These are phyloP conservation scores for Kwoniella europaea DNA, from an alignment of 768 basidiomycete genomes.

Conservation along the genomic window DNA sequence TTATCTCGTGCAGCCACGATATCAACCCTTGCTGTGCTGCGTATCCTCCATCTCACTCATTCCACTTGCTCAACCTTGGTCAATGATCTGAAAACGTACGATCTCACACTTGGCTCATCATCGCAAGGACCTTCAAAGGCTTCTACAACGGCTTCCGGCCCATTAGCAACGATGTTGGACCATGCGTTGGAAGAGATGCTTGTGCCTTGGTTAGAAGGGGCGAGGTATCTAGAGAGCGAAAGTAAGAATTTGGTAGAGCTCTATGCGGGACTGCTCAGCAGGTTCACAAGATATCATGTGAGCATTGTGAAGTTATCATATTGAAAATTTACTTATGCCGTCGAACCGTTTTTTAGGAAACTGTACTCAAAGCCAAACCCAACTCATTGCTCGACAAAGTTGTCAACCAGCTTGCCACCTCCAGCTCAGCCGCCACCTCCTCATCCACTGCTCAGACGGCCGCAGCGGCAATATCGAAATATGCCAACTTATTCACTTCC, in stretches of 20 bases:
- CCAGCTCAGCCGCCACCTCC: constrained; percentile 62
- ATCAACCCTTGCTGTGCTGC: constrained; percentile 87
- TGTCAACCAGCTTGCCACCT: constrained; percentile 82
- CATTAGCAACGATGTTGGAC: constrained; percentile 81
- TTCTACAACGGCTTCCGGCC: constrained; percentile 61
- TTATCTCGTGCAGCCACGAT: constrained; percentile 74
- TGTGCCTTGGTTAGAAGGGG: constrained; percentile 88
- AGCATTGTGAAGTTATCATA: constrained; percentile 41
- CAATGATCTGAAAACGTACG: constrained; percentile 89
- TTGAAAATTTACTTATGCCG: no score
- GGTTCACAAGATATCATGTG: constrained; percentile 90
- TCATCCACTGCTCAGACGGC: constrained; percentile 65
- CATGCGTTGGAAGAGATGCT: constrained; percentile 95
- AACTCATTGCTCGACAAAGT: constrained; percentile 81
- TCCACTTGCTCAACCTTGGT: constrained; percentile 75
- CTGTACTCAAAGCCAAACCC: constrained; percentile 65
- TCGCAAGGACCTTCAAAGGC: constrained; percentile 20
- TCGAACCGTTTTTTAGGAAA: constrained; percentile 48
- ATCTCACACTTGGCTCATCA: constrained; percentile 66
- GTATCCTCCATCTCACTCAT: constrained; percentile 86
- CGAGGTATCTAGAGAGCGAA: constrained; percentile 89
- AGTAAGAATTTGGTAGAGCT: constrained; percentile 78
- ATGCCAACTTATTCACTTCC: constrained; percentile 68
- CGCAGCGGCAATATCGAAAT: constrained; percentile 78
- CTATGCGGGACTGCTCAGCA: constrained; percentile 71